Base-by-base conservation (phyloP, 148 eudicot species). In the Rhododendron henanense region DNA sequence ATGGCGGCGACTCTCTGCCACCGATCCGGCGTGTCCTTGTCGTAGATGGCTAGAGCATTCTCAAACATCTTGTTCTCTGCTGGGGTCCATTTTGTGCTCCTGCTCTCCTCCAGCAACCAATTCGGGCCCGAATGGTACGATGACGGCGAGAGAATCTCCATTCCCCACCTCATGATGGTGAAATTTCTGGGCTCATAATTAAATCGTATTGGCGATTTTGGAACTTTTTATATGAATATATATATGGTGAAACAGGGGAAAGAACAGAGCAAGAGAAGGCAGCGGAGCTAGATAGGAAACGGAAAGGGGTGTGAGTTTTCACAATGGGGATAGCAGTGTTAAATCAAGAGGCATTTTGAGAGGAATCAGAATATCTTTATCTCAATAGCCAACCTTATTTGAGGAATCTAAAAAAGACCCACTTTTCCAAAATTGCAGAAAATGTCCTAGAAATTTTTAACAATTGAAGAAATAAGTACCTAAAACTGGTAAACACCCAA, bases 61-160 rank as follows among this genome's bases (percentile, higher is more conserved):
- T 96, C 99, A 50, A 96, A 96, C 81, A 88, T 81, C 90, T 96
- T 96, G 95, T 96, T 96, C 91, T 96, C 96, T 13, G 89, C 91
- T 7, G 92, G 91, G 9, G 94, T 96, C 99, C 99, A 96, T 71
- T 81, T 91, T 45, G 94, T 88, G 84, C 90, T 87, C 86, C 88
- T 87, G 88, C 94, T 92, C 78, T 92, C 95, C 50, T 96, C 98
- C 19, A 92, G 78, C 65, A 93, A 89, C 98, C 96, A 94, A 69
- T 91, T 92, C 31, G 95, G 89, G 85, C 71, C 90, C 44, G 98
- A 90, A 25, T 91, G 87, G 84, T 93, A 92, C 47, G 94, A 59
- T 9, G 83, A 44, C 19, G 93, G 91, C 3, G 98, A 91, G 67
- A 96, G 71, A 45, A 94, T 92, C 89, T 94, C 98, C 97, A 92